Evolutionary conservation across 352 stramenopile genomes (phyloP).

Genomic region (Phytophthora lateralis): DNA sequence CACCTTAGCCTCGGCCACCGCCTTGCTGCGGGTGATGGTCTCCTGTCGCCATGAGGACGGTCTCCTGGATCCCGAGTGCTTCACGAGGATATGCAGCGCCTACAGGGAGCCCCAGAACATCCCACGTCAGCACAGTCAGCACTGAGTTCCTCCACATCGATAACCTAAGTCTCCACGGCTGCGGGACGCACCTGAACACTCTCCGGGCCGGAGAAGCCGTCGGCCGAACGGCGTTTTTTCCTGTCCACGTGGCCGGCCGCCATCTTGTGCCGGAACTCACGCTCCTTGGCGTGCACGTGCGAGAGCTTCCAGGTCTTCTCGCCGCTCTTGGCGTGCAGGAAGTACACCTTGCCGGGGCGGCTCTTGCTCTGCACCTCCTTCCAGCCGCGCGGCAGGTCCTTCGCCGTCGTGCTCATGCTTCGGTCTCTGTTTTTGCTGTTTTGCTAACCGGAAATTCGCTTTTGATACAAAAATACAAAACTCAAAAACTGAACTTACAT

Average conservation of each 20-base stretch:
- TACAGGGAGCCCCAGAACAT: conserved; percentile 14
- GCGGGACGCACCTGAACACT: conserved; percentile 49
- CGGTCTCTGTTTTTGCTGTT: background rate
- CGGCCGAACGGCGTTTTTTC: conserved; percentile 30
- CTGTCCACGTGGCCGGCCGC: conserved; percentile 36
- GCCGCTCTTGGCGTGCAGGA: conserved; percentile 80
- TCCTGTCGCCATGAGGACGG: conserved; percentile 90
- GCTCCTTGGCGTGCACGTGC: conserved; percentile 84
- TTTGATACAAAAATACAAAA: too few relatives aligned
- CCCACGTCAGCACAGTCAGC: background rate
- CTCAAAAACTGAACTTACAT: too few relatives aligned
- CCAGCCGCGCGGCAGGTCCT: conserved; percentile 84
- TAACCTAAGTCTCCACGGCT: background rate
- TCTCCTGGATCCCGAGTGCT: conserved; percentile 81
- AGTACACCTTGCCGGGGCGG: conserved; percentile 84
- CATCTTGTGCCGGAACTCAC: conserved; percentile 67
- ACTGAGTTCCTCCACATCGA: background rate
- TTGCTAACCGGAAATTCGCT: too few relatives aligned
- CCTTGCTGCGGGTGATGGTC: conserved; percentile 87
- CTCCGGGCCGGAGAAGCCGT: conserved; percentile 33
- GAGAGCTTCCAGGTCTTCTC: conserved; percentile 90
- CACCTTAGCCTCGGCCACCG: conserved; percentile 77
- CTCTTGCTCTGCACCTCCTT: conserved; percentile 90
- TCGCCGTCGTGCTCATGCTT: conserved; percentile 46
- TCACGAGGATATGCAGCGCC: conserved; percentile 89